Conservation (phyloP, 306 rosid species). For the Vigna nakashimae region DNA sequence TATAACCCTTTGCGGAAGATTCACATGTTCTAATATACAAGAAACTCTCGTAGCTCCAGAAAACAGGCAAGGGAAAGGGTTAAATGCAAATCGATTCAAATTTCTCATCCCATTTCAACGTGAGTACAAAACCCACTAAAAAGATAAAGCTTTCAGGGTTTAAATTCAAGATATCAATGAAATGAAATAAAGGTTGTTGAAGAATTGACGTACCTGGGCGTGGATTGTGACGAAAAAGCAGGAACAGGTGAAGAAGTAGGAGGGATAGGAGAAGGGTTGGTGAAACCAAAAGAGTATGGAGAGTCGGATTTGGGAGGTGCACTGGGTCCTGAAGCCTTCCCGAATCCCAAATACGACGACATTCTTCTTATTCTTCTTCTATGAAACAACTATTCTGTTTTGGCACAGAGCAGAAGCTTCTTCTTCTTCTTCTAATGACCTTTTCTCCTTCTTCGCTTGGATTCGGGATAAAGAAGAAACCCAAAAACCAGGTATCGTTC, state of each 20-base stretch:
- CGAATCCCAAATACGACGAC: conserved; percentile 57
- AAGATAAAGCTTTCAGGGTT: background rate
- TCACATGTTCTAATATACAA: background rate
- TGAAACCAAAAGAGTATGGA: conserved; percentile 53
- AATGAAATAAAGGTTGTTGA: background rate
- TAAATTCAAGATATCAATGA: background rate
- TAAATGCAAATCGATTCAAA: background rate
- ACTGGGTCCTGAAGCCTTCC: conserved; percentile 67
- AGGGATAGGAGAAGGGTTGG: conserved; percentile 31
- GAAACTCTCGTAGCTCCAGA: too few species aligned
- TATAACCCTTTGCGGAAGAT: background rate
- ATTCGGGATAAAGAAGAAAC: background rate
- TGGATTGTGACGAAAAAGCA: conserved; percentile 33
- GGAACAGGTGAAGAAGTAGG: conserved; percentile 37
- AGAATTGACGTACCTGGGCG: conserved; percentile 48
- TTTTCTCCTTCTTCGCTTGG: background rate
- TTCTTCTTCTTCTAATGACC: background rate
- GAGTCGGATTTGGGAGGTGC: conserved; percentile 40
- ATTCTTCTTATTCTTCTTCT: conserved; percentile 7
- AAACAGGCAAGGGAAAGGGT: background rate
- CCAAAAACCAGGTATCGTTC: background rate
- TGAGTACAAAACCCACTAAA: background rate
- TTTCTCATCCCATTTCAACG: background rate
- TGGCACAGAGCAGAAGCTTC: background rate
- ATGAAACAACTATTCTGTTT: background rate